Evolutionary conservation across 257 asterid genomes (phyloP).

Genomic region (Solanum boliviense): DNA sequence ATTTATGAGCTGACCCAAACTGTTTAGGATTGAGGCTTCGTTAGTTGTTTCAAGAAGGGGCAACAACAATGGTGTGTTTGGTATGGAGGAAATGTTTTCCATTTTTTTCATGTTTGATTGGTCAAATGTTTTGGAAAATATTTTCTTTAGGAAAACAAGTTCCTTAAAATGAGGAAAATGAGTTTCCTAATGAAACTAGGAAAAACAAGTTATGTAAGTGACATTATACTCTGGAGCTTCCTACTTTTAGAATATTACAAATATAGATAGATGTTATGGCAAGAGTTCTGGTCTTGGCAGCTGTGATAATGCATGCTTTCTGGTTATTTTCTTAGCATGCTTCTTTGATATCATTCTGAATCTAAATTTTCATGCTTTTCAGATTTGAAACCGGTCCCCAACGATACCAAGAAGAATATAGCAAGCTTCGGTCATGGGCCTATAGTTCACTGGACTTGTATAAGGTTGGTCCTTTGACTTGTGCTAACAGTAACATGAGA

Average conservation of each 20-base stretch:
- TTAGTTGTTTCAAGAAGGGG: neutral
- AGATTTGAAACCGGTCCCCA: conserved; percentile 62
- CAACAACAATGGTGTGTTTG: neutral
- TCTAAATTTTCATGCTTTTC: conserved; percentile 10
- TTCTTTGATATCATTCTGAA: neutral
- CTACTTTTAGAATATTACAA: neutral
- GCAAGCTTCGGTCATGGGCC: conserved; percentile 93
- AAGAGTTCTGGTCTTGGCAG: neutral
- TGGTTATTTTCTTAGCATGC: neutral
- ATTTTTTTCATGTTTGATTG: neutral
- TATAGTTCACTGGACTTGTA: conserved; percentile 83
- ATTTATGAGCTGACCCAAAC: neutral
- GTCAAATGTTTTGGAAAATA: neutral
- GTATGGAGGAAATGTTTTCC: neutral
- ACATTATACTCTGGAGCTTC: neutral
- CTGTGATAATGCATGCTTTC: neutral
- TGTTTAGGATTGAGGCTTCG: neutral
- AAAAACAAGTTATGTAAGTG: neutral
- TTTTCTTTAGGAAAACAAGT: neutral
- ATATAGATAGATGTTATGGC: neutral
- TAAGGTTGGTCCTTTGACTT: conserved; percentile 38
- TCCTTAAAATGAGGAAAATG: neutral
- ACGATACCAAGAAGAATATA: conserved; percentile 78
- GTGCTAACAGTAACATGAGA: neutral
- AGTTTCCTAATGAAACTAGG: neutral